phyloP scores from a whole-genome alignment of 1,284 basidiomycete species.

The Amylostereum areolatum region DNA sequence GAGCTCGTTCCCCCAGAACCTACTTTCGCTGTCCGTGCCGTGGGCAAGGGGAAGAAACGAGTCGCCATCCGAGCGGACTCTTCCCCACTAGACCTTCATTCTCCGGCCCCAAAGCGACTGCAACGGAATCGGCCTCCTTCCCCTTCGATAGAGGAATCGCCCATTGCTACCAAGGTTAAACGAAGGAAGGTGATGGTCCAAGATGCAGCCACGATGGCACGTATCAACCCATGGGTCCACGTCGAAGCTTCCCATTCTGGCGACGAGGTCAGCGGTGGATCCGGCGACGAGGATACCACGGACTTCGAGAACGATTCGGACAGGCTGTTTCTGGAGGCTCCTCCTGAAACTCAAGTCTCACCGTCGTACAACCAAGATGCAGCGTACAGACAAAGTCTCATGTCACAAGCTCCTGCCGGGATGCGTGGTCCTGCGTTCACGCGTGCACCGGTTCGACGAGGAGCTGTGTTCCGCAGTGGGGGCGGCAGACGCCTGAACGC shows the following conservation, averaged over 20 bases:
- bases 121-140: slow-evolving; percentile 20
- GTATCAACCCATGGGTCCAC: slow-evolving; percentile 51
- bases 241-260: slow-evolving; percentile 74
- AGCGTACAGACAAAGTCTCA: slow-evolving; percentile 60
- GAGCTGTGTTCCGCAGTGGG: slow-evolving; percentile 26
- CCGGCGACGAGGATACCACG: slow-evolving; percentile 44
- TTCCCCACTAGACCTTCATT: slow-evolving; percentile 30
- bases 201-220: slow-evolving; percentile 25
- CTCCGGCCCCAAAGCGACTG: slow-evolving; percentile 41
- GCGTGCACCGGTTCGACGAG: slow-evolving; percentile 38
- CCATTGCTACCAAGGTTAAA: slow-evolving; percentile 21
- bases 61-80: slow-evolving; percentile 17
- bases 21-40: slow-evolving; percentile 50
- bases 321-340: slow-evolving; percentile 58
- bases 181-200: slow-evolving; percentile 28
- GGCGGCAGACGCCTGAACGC: slow-evolving; percentile 18
- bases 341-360: slow-evolving; percentile 65
- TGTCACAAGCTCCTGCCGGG: slow-evolving; percentile 58
- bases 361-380: slow-evolving; percentile 70
- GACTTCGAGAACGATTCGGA: slow-evolving; percentile 67
- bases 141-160: slow-evolving; percentile 13
- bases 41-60: slow-evolving; percentile 31
- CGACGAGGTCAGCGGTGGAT: slow-evolving; percentile 65
- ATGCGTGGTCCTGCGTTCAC: slow-evolving; percentile 47
- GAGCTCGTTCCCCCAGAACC: slow-evolving; percentile 29